A percentile compares a stretch with the other conserved stretches of the same genome.
Conservation (phyloP, 768 basidiomycete genomes). For the Boletus barrowsii region DNA sequence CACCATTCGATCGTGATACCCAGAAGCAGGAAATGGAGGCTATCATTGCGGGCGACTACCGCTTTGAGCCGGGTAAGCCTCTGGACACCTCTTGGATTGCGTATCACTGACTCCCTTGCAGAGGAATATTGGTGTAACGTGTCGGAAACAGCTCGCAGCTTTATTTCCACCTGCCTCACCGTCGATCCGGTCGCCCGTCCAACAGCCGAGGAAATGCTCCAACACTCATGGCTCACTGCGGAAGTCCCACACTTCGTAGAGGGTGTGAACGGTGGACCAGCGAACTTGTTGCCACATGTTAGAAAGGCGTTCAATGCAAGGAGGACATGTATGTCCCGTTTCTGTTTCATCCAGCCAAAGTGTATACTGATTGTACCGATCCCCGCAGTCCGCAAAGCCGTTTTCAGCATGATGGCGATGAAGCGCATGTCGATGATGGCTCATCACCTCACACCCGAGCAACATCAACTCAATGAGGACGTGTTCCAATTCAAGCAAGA, state of each 20-base stretch:
- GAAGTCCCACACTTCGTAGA: slow-evolving; percentile 67
- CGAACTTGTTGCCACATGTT: slow-evolving; percentile 84
- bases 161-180: slow-evolving; percentile 80
- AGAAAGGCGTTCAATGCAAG: slow-evolving; percentile 88
- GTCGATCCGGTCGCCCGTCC: slow-evolving; percentile 78
- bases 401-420: slow-evolving; percentile 82
- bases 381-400: slow-evolving; percentile 78
- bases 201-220: slow-evolving; percentile 68
- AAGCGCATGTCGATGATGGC: slow-evolving; percentile 67
- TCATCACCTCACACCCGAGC: slow-evolving; percentile 38
- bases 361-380: slow-evolving; percentile 1
- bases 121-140: slow-evolving; percentile 86
- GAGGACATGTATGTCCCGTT: slow-evolving; percentile 64
- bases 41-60: slow-evolving; percentile 90
- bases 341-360: not conserved
- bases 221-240: slow-evolving; percentile 68
- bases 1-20: slow-evolving; percentile 92
- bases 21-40: slow-evolving; percentile 92
- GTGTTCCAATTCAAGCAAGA: slow-evolving; percentile 75
- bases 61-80: slow-evolving; percentile 67
- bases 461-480: slow-evolving; percentile 53
- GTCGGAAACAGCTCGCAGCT: slow-evolving; percentile 77
- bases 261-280: slow-evolving; percentile 52
- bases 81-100: not conserved
- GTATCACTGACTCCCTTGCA: slow-evolving; percentile 17